phyloP scores from a whole-genome alignment of 2,329 filamentous ascomycete genomes.

The Didymella exigua region DNA sequence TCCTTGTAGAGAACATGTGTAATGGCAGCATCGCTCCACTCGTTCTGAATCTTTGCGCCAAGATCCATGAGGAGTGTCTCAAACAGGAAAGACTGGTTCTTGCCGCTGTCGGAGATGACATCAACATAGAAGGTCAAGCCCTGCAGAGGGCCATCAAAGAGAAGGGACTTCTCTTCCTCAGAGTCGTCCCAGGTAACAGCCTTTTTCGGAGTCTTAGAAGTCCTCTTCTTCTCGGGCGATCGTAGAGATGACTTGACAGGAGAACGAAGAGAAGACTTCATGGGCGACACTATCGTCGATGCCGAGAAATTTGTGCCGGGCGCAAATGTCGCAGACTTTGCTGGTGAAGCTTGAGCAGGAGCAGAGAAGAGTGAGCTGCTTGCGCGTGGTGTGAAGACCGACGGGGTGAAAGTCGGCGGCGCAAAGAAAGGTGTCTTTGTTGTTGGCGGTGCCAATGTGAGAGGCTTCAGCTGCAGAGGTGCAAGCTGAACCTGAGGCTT shows the following conservation, averaged over 20 bases:
- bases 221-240: slow-evolving; percentile 42
- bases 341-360: slow-evolving; percentile 12
- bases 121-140: slow-evolving; percentile 83
- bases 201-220: slow-evolving; percentile 45
- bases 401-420: slow-evolving; percentile 14
- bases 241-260: slow-evolving; percentile 44
- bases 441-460: slow-evolving; percentile 26
- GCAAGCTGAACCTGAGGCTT: slow-evolving; percentile 11
- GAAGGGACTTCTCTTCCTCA: slow-evolving; percentile 29
- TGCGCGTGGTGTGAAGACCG: slow-evolving; percentile 12
- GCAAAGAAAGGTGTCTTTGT: slow-evolving; percentile 15
- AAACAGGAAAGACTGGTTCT: slow-evolving; percentile 65
- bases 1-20: slow-evolving; percentile 93
- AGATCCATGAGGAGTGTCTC: slow-evolving; percentile 78
- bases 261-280: slow-evolving; percentile 37
- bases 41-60: slow-evolving; percentile 77
- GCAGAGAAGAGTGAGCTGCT: slow-evolving; percentile 4
- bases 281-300: slow-evolving; percentile 29
- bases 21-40: slow-evolving; percentile 71
- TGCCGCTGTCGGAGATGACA: slow-evolving; percentile 75
- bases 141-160: slow-evolving; percentile 34
- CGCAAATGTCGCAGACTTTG: slow-evolving; percentile 11
- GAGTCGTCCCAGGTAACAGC: slow-evolving; percentile 42
- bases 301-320: slow-evolving; percentile 12
- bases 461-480: slow-evolving; percentile 15